Evolutionary conservation across 2,329 filamentous ascomycete genomes (phyloP).

Genomic region (Aspergillus pseudoviridinutans): DNA sequence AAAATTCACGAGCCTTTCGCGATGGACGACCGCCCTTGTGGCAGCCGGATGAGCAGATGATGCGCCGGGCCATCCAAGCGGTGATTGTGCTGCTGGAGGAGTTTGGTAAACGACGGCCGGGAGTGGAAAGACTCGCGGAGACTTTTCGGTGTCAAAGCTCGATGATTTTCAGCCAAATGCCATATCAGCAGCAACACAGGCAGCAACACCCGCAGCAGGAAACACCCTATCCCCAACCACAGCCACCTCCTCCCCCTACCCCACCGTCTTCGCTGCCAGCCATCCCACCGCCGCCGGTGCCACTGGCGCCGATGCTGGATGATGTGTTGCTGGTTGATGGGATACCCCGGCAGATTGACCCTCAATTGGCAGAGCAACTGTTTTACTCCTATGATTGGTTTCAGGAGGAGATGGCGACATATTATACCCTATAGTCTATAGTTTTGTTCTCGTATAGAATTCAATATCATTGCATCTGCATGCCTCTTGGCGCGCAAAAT

Average conservation of each 20-base stretch:
- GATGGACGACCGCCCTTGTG: conserved; percentile 28
- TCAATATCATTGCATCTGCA: neutral
- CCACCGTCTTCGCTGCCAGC: conserved; percentile 7
- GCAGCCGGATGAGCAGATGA: conserved; percentile 34
- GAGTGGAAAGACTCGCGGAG: conserved; percentile 34
- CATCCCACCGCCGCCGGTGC: conserved; percentile 13
- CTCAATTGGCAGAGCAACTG: conserved; percentile 34
- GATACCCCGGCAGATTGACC: conserved; percentile 20
- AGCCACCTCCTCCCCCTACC: conserved; percentile 12
- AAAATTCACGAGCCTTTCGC: conserved; percentile 32
- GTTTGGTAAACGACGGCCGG: conserved; percentile 35
- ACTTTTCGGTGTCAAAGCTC: conserved; percentile 38
- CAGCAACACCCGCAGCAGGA: conserved; percentile 15
- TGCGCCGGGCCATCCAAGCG: conserved; percentile 35
- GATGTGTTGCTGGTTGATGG: conserved; percentile 25
- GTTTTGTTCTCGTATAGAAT: conserved; percentile 7
- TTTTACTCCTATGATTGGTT: conserved; percentile 39
- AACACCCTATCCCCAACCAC: conserved; percentile 5
- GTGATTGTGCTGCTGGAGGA: conserved; percentile 36
- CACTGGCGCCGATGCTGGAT: conserved; percentile 31
- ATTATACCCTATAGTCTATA: conserved; percentile 32
- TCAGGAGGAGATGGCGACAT: conserved; percentile 37
- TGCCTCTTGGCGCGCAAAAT: neutral
- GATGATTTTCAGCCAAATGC: conserved; percentile 34
- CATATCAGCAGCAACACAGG: conserved; percentile 30